These are phyloP conservation scores for Beauveria scarabaeidicola DNA, from an alignment of 2,329 filamentous ascomycete species.

Conservation along the genomic window DNA sequence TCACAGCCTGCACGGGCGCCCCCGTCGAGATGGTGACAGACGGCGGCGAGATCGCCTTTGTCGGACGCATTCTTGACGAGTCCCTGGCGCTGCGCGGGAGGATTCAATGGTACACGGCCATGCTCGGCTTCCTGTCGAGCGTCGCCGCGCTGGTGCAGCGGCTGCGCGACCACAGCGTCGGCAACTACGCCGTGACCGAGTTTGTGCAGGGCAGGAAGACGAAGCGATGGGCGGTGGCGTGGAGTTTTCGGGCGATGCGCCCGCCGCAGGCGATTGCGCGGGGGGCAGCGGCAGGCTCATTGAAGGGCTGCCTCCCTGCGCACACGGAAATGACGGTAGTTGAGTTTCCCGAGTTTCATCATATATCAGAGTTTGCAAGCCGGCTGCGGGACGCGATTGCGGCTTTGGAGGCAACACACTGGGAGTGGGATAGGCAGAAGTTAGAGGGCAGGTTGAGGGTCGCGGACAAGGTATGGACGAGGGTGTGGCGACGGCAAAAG, in stretches of 20 bases:
- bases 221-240: conserved; percentile 77
- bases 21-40: conserved; percentile 75
- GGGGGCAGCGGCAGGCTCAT: conserved; percentile 30
- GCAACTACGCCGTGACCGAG: conserved; percentile 75
- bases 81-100: conserved; percentile 49
- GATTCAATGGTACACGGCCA: conserved; percentile 82
- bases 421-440: conserved; percentile 51
- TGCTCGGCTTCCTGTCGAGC: conserved; percentile 76
- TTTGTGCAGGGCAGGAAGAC: conserved; percentile 74
- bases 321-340: conserved; percentile 31
- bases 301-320: conserved; percentile 37
- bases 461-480: conserved; percentile 68
- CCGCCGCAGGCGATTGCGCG: conserved; percentile 44
- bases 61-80: conserved; percentile 61
- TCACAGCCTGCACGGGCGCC: conserved; percentile 68
- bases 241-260: conserved; percentile 67
- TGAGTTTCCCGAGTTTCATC: conserved; percentile 37
- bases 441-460: conserved; percentile 54
- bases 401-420: conserved; percentile 49
- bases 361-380: conserved; percentile 28
- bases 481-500: conserved; percentile 60
- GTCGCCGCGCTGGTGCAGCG: conserved; percentile 53
- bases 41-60: conserved; percentile 72
- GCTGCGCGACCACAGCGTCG: conserved; percentile 47
- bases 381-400: conserved; percentile 38